Evolutionary conservation across 169 alveolate genomes (phyloP).

Genomic region (Eimeria zaria): DNA sequence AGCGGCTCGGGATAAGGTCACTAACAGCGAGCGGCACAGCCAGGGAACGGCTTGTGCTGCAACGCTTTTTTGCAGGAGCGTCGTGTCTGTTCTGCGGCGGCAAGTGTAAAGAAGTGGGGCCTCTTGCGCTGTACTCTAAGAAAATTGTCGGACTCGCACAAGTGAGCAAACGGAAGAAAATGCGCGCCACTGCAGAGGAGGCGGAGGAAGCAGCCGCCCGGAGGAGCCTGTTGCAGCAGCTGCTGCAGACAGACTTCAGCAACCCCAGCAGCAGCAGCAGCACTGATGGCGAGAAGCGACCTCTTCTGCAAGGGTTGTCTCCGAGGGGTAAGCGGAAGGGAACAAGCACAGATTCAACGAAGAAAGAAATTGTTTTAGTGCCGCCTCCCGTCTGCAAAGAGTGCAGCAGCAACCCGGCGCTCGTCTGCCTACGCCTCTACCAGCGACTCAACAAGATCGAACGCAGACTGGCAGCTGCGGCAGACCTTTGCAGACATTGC

Average conservation of each 20-base stretch:
- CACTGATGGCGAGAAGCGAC: slow-evolving; percentile 6
- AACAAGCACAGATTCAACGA: background rate
- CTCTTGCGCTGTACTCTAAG: background rate
- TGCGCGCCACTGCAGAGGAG: slow-evolving; percentile 7
- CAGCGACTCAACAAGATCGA: slow-evolving; percentile 62
- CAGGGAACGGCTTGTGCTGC: slow-evolving; percentile 65
- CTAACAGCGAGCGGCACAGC: slow-evolving; percentile 18
- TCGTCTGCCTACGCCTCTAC: slow-evolving; percentile 19
- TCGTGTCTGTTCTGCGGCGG: slow-evolving; percentile 75
- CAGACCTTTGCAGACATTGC: slow-evolving; percentile 73
- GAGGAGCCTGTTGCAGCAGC: slow-evolving; percentile 49
- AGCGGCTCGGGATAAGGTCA: slow-evolving; percentile 44
- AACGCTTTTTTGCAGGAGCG: slow-evolving; percentile 77
- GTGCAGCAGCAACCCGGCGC: slow-evolving; percentile 74
- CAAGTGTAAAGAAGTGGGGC: slow-evolving; percentile 40
- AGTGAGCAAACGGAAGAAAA: background rate
- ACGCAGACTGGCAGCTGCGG: slow-evolving; percentile 46
- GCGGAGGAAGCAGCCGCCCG: slow-evolving; percentile 37
- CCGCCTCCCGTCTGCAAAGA: slow-evolving; percentile 81
- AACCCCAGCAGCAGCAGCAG: slow-evolving; percentile 49
- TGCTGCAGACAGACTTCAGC: slow-evolving; percentile 1
- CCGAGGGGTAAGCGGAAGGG: background rate
- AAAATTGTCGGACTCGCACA: background rate
- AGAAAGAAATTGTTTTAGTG: background rate
- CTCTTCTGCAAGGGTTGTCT: background rate